A percentile compares a stretch with the other conserved stretches of the same genome.
These are phyloP conservation scores for Phytophthora tubulina DNA, from an alignment of 352 stramenopile species.

Conservation along the genomic window DNA sequence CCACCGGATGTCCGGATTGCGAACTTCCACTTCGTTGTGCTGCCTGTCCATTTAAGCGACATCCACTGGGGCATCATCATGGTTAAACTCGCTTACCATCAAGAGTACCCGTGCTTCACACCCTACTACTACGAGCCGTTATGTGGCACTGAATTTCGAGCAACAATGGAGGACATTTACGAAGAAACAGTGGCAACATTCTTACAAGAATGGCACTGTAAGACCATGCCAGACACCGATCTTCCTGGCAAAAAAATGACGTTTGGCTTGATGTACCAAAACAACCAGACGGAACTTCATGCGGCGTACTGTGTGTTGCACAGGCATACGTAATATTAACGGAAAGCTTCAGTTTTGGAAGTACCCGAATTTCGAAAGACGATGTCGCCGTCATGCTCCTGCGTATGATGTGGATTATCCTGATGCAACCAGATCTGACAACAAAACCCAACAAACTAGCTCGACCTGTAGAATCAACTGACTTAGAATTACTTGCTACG, in stretches of 20 bases:
- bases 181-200: constrained; percentile 3
- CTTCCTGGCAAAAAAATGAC: not conserved
- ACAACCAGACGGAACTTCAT: constrained; percentile 13
- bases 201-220: not conserved
- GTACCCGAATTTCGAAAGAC: not conserved
- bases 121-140: not conserved
- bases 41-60: no score
- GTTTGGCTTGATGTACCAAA: constrained; percentile 3
- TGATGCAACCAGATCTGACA: constrained; percentile 11
- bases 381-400: constrained; percentile 14
- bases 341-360: not conserved
- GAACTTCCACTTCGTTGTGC: no score
- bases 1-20: no score
- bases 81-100: no score
- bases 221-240: constrained; percentile 3
- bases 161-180: constrained; percentile 8
- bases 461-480: no score
- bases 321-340: constrained; percentile 7
- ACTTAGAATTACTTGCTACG: no score
- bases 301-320: constrained; percentile 8
- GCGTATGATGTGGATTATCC: not conserved
- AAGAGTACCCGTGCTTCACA: no score
- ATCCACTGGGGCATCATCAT: no score
- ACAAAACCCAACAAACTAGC: constrained; percentile 13
- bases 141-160: not conserved